Evolutionary conservation across 306 rosid species (phyloP).

Genomic region (Castanea mollissima): DNA sequence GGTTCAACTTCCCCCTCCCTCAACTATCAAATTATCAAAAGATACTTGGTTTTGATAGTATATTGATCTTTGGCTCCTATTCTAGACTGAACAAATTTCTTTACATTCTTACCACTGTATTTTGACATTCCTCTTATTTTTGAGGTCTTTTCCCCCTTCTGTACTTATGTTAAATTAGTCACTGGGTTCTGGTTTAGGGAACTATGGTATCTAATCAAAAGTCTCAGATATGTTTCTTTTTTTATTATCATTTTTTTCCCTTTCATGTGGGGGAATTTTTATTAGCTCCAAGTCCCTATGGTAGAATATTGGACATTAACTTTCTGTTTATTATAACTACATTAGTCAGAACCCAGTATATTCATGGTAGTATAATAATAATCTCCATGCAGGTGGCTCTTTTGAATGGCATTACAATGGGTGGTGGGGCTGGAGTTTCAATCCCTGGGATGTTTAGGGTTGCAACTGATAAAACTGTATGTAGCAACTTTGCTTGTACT

Average conservation of each 20-base stretch:
- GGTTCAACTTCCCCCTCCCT: too few relatives aligned
- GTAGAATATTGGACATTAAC: neutral
- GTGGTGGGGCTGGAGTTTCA: constrained; percentile 96
- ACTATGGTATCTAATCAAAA: neutral
- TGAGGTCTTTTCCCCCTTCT: neutral
- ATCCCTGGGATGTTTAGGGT: constrained; percentile 83
- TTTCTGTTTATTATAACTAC: neutral
- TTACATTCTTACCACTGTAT: too few relatives aligned
- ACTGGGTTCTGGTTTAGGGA: neutral
- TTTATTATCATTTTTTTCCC: neutral
- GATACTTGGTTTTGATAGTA: neutral
- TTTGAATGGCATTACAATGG: constrained; percentile 91
- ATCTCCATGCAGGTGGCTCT: constrained; percentile 67
- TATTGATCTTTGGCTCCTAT: neutral
- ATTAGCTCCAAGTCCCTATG: neutral
- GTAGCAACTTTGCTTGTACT: constrained; percentile 26
- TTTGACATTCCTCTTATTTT: neutral
- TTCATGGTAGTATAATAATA: constrained; percentile 7
- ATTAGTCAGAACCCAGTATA: neutral
- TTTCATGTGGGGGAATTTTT: neutral
- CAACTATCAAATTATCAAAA: too few relatives aligned
- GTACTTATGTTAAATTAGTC: neutral
- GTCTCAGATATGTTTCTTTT: neutral
- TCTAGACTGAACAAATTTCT: neutral
- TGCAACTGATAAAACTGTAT: constrained; percentile 87